These are phyloP conservation scores for Penstemon barbatus DNA, from an alignment of 257 asterid genomes.

Conservation along the genomic window DNA sequence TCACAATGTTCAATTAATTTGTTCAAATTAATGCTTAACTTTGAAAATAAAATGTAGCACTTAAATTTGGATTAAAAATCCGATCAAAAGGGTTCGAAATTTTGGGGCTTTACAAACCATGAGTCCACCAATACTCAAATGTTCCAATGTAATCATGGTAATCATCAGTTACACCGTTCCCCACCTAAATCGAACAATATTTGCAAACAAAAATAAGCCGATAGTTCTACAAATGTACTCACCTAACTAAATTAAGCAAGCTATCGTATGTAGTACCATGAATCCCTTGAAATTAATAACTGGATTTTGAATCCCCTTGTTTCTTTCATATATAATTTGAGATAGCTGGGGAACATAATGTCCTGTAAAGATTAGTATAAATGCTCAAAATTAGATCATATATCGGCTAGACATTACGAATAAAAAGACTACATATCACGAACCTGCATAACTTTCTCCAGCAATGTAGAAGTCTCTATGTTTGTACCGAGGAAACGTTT, in stretches of 20 bases:
- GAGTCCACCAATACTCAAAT: constrained; percentile 99
- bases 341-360: constrained; percentile 97
- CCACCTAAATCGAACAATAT: constrained; percentile 59
- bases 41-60: too few species aligned
- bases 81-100: too few species aligned
- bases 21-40: too few species aligned
- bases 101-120: too few species aligned
- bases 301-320: constrained; percentile 77
- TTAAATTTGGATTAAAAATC: too few species aligned
- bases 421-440: background rate
- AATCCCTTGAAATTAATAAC: constrained; percentile 86
- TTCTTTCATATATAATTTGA: constrained; percentile 57
- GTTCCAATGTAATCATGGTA: constrained; percentile 82
- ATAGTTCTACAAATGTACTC: constrained; percentile 11
- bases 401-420: background rate
- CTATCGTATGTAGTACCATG: constrained; percentile 53
- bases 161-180: constrained; percentile 97
- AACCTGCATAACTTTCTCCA: constrained; percentile 98
- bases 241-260: background rate
- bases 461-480: constrained; percentile 83
- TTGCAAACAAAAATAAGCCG: constrained; percentile 14
- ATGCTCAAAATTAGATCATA: constrained; percentile 13
- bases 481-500: constrained; percentile 97
- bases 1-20: too few species aligned
- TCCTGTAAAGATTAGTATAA: constrained; percentile 47